Evolutionary conservation across 441 rosid species (phyloP), one percentile per base, ranked within the genome.

Genomic region (Adansonia madagascariensis): DNA sequence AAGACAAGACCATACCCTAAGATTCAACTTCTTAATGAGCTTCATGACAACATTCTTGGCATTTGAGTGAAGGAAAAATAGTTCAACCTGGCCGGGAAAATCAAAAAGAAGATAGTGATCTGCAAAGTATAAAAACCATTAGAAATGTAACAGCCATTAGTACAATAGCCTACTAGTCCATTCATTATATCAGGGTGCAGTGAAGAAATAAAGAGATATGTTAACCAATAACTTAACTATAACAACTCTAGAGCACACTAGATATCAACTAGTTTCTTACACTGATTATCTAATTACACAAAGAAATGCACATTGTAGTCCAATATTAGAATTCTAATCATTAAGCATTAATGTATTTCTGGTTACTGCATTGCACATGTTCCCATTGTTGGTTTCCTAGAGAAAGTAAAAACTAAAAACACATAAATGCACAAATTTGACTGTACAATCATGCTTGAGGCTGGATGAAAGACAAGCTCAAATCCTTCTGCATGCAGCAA

Each of bases 21-120:
- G 95, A 81, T 90, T 77, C 82, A 92, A 80, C 78, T 88, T 89
- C 89, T 94, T 91, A 9, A 87, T 87, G 81, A 95, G 97, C 84
- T 83, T 86, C 84, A 80, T 88, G 71, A 95, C 85, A 73, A 91
- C 85, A 64, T 88, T 94, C 85, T 89, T 94, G 83, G 92, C 92
- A 80, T 84, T 91, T 9, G 94, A 79, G 80, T 92, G 98, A 79
- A 89, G 91, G 82, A 92, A 94, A 84, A 89, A 96, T 17, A 96
- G 78, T 81, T 94, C 99, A 81, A 96, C 97, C 86, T 92, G 99
- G 66, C 97, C 97, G 77, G 99, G 98, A 83, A 95, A 94, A 86
- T 92, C 98, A 84, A 95, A 95, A 75, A 94, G 95, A 79, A 95
- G 84, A 85, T 94, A 94, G 84, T 92, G 97, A 78, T 95, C 99